Conservation (phyloP, 768 basidiomycete species). For the Steccherinum ochraceum region DNA sequence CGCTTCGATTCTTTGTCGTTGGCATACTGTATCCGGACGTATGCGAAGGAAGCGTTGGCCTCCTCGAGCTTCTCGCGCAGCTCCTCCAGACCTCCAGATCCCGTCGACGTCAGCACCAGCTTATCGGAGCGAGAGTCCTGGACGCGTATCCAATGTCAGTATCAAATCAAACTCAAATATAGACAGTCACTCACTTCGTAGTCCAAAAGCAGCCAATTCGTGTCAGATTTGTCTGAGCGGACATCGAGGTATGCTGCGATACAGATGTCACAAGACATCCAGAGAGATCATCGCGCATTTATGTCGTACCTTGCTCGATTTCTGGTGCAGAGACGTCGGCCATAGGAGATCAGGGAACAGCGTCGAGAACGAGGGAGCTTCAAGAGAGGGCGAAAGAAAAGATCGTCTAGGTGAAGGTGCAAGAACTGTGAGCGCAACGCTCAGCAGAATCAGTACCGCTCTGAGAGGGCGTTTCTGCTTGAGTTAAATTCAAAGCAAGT, state of each 20-base stretch:
- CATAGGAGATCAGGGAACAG: no score
- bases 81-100: conserved; percentile 74
- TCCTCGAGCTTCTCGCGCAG: conserved; percentile 67
- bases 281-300: conserved; percentile 4
- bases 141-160: conserved; percentile 1
- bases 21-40: conserved; percentile 76
- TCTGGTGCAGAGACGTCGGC: conserved; percentile 73
- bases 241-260: conserved; percentile 79
- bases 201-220: conserved; percentile 87
- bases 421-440: not conserved
- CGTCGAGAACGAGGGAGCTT: not conserved
- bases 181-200: conserved; percentile 54
- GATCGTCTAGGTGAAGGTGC: not conserved
- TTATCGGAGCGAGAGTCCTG: conserved; percentile 49
- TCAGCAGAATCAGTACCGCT: no score
- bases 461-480: no score
- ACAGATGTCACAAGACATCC: conserved; percentile 10
- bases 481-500: not conserved
- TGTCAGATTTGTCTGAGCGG: conserved; percentile 76
- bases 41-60: conserved; percentile 75
- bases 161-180: not conserved
- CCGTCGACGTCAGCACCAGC: conserved; percentile 70
- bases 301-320: conserved; percentile 61
- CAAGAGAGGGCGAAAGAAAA: not conserved
- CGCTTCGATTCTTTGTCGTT: conserved; percentile 83